Evolutionary conservation across 495 filamentous ascomycete species (phyloP), one percentile per base, ranked within the genome.

Genomic region (Aspergillus homomorphus): DNA sequence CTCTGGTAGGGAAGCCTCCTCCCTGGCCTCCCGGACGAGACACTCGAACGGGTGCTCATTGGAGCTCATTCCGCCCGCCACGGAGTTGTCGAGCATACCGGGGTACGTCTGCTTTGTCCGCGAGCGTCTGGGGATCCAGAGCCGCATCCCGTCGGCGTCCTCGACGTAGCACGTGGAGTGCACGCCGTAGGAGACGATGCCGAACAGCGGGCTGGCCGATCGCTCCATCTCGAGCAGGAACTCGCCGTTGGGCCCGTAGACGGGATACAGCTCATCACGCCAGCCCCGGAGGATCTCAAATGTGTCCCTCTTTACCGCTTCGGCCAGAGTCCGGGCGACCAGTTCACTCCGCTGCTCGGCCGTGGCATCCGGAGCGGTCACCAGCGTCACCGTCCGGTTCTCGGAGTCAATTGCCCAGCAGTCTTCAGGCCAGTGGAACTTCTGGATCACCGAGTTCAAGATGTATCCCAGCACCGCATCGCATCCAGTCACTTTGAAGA

Each of bases 81-180:
- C 95, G 2, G 90, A 89, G 67, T 99, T 99, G 69, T 99, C 94
- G 50, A 98, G 73, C 85, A 96, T 89, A 8, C 87, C 79, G 2
- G 87, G 86, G 62, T 91, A 98, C 0, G 91, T 96, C 61, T 89
- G 81, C 76, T 98, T 98, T 33, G 70, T 82, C 45, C 76, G 77
- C 22, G 90, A 81, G 10, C 94, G 77, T 49, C 89, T 78, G 5
- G 94, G 91, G 0, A 95, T 83, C 91, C 94, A 96, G 38, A 99
- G 82, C 62, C 85, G 85, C 28, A 95, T 72, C 0, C 86, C 88
- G 41, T 82, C 61, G 16, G 72, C 80, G 24, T 82, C 74, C n/a
- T 73, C 70, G 24, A 88, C 79, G 62, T 89, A 96, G 8, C 83
- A 88, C 12, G 84, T 93, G 84, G 96, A 84, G 71, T 98, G 95